Base-by-base conservation (phyloP, 495 filamentous ascomycete species). In the Ramalina peruviana region DNA sequence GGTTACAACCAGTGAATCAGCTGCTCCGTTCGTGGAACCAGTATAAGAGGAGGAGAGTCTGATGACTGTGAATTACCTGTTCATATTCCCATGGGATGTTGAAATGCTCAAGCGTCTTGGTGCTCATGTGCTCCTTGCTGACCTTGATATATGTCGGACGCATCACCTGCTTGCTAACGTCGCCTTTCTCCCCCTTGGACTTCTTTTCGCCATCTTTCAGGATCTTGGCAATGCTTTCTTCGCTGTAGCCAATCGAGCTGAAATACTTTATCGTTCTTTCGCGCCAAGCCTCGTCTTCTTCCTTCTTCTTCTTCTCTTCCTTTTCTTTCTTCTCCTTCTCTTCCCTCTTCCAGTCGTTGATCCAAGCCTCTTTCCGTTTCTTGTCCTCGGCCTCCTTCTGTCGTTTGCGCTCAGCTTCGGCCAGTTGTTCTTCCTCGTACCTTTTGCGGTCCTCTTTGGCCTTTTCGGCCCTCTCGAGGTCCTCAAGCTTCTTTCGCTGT, bases 71-170 rank as follows among this genome's bases (percentile, higher is more conserved):
- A 54, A 55, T 51, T 43, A 60, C 58, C 9, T 49, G 42, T 12
- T 58, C 52, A 64, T 64, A 75, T 6, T 70, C 68, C 73, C 73
- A 77, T 13, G 72, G 71, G 23, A 76, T 51, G 10, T 59, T 56
- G 43, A 66, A 75, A 12, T 63, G 60, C 3, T 73, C 63, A 51
- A 77, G 52, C 3, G 58, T 73, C 16, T 74, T 71, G 2, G 71
- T 70, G 25, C 72, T 66, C 23, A 77, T 63, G 48, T 76, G 63
- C 40, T 69, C 71, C 52, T 62, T 67, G 48, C 75, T 67, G 64
- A 75, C 72, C 67, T 73, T 74, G 55, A 74, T 71, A 61, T 67
- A 75, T 40, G 69, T 70, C 15, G 66, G 61, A 33, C 56, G 49
- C 30, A 46, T 71, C 30, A 58, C 13, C 26, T 53, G 49, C 46